Evolutionary conservation across 176 grass and related monocot genomes (phyloP), one percentile per base, ranked within the genome.

Genomic region (Secale cereale): DNA sequence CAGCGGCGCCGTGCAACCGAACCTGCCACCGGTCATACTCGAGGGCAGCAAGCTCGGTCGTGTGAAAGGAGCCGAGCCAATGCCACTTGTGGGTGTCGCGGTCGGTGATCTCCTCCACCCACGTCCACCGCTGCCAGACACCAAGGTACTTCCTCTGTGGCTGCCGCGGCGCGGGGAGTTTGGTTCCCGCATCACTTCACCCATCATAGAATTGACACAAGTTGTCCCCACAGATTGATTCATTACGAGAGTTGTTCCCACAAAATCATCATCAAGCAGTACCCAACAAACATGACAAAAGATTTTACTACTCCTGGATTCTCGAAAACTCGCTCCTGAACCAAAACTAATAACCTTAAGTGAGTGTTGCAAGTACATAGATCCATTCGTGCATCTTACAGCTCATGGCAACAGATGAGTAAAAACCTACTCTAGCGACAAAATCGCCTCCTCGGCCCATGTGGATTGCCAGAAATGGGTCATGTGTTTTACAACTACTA

Each of bases 361-460:
- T 74, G 54, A 57, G 19, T 57, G 35, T 9, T 30, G 27, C 35
- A 59, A 43, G n/a, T 59, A 40, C 43, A 82, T 65, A 61, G 17
- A 30, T n/a, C 36, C 32, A 28, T 78, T 82, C 37, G 17, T 43
- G 54, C 76, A 82, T 83, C 57, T 40, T 77, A 70, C 62, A 82
- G 41, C 69, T 66, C 77, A 82, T 61, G 25, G 31, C 68, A 82
- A 80, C 12, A 77, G 30, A 17, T 9, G 20, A 80, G 27, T 74
- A 37, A 12, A 66, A 73, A 83, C 84, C 13, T 20, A 57, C 54
- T 57, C 25, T 23, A 3, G 7, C 19, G 74, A 41, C 83, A 89
- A 89, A 81, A 81, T 37, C 80, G 77, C 5, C 61, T 26, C 86
- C 69, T 92, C 40, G 59, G 12, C 25, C 81, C 81, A 26, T 14